These are phyloP conservation scores for Tuber melanosporum DNA, from an alignment of 495 filamentous ascomycete genomes.

Conservation along the genomic window DNA sequence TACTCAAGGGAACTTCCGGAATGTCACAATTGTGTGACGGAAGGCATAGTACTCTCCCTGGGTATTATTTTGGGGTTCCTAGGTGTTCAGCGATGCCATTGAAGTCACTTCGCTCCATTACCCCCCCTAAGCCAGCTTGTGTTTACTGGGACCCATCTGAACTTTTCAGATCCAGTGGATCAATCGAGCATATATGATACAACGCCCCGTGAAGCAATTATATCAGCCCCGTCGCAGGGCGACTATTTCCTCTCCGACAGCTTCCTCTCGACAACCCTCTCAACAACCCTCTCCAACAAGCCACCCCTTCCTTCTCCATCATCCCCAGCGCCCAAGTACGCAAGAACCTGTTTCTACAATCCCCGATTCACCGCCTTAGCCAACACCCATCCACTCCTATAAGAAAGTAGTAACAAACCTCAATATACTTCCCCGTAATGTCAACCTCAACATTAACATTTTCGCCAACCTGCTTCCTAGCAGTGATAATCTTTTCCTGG, in stretches of 20 bases:
- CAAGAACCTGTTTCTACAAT: conserved; percentile 69
- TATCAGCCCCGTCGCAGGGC: not conserved
- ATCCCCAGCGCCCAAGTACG: conserved; percentile 56
- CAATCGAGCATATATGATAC: not conserved
- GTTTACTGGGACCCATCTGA: too few relatives aligned
- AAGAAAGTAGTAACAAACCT: conserved; percentile 21
- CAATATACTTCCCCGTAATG: conserved; percentile 96
- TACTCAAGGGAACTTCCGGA: not conserved
- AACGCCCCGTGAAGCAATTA: not conserved
- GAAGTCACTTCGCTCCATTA: not conserved
- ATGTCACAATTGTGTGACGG: not conserved
- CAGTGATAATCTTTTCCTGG: conserved; percentile 83
- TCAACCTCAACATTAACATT: conserved; percentile 96
- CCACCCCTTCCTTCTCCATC: conserved; percentile 57
- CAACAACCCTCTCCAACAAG: conserved; percentile 71
- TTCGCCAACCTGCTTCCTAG: conserved; percentile 72
- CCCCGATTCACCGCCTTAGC: not conserved
- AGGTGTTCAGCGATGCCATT: not conserved
- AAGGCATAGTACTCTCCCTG: not conserved
- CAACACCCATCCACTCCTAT: not conserved
- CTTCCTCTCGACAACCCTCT: conserved; percentile 67
- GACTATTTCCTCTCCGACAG: conserved; percentile 42
- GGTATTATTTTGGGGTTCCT: not conserved
- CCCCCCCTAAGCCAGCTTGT: not conserved
- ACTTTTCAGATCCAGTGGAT: not conserved